phyloP scores from a whole-genome alignment of 495 filamentous ascomycete genomes.

The Penicillium paxilli region DNA sequence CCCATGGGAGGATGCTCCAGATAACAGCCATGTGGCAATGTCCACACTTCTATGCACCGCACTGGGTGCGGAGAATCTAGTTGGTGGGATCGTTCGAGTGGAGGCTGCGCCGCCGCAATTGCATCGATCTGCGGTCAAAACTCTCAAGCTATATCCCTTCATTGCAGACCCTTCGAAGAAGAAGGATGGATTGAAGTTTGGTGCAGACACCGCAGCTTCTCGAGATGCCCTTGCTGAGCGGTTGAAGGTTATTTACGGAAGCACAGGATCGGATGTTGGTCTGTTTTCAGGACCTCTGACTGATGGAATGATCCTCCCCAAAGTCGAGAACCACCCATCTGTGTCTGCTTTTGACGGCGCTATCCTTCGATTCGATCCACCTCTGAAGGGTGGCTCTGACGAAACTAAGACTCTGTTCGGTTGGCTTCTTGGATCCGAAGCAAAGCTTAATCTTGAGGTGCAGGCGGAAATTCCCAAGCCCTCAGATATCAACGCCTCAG shows the following conservation, averaged over 20 bases:
- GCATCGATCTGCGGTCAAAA: slow-evolving; percentile 51
- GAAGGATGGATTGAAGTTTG: slow-evolving; percentile 75
- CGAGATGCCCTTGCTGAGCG: slow-evolving; percentile 62
- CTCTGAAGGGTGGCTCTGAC: slow-evolving; percentile 41
- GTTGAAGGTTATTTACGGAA: slow-evolving; percentile 49
- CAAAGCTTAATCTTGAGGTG: slow-evolving; percentile 68
- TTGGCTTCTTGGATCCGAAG: slow-evolving; percentile 79
- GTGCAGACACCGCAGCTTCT: slow-evolving; percentile 78
- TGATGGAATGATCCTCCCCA: slow-evolving; percentile 76
- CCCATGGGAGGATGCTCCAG: slow-evolving; percentile 84
- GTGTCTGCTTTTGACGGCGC: slow-evolving; percentile 60
- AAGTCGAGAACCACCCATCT: slow-evolving; percentile 34
- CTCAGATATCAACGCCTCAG: slow-evolving; percentile 45
- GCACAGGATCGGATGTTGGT: slow-evolving; percentile 42
- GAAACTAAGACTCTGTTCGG: slow-evolving; percentile 51
- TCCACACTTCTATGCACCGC: slow-evolving; percentile 73
- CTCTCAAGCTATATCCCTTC: slow-evolving; percentile 80
- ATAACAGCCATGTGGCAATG: slow-evolving; percentile 72
- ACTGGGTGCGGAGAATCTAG: slow-evolving; percentile 67
- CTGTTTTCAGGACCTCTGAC: slow-evolving; percentile 86
- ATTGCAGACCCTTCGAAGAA: slow-evolving; percentile 50
- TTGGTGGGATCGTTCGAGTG: slow-evolving; percentile 85
- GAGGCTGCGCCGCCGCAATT: slow-evolving; percentile 68
- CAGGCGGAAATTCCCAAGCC: slow-evolving; percentile 68
- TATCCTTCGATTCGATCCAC: slow-evolving; percentile 73